Evolutionary conservation across 177 flowering plant species (phyloP), one percentile per base, ranked within the genome.

Genomic region (Tripterygium wilfordii): DNA sequence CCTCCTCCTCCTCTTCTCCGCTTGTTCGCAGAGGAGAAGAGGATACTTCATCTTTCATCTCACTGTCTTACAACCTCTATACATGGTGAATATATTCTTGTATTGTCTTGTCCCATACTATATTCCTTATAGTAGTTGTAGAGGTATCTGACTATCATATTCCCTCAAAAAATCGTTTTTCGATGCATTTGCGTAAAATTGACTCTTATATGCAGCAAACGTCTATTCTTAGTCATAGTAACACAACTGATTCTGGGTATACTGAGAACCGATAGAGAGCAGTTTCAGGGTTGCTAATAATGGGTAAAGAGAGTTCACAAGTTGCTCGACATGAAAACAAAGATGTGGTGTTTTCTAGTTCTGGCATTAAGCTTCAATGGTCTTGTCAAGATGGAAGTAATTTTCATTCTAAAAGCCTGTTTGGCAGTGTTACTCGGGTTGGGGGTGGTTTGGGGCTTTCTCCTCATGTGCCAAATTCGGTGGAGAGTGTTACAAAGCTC

Each of bases 361-460:
- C 66, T 48, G 70, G 45, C n/a, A 24, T 44, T 19, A 66, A 68
- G 50, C 33, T 61, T 38, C 62, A 53, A 39, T 60, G 60, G 53
- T 42, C 42, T 56, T 15, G 35, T 39, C 48, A 49, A 31, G 61
- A 66, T n/a, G 33, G 27, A 6, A 42, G 19, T 42, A 45, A 17
- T 30, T 47, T 45, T 55, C 61, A 36, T 3, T 48, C 60, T 0
- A 68, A 77, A 10, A 78, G 90, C 42, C 46, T 83, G 5, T 83
- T 83, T 39, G 90, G 86, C 0, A 71, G 90, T 45, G 81, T 80
- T 12, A 70, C 78, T 8, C 82, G 74, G 42, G 54, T 69, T 45
- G 90, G 85, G 4, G 61, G 70, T 45, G 84, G 79, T 4, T 64
- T 79, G 18, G 83, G 74, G 9, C 15, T 76, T 37, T 60, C 85